Conservation (phyloP, 257 asterid species). For the Lavandula angustifolia region DNA sequence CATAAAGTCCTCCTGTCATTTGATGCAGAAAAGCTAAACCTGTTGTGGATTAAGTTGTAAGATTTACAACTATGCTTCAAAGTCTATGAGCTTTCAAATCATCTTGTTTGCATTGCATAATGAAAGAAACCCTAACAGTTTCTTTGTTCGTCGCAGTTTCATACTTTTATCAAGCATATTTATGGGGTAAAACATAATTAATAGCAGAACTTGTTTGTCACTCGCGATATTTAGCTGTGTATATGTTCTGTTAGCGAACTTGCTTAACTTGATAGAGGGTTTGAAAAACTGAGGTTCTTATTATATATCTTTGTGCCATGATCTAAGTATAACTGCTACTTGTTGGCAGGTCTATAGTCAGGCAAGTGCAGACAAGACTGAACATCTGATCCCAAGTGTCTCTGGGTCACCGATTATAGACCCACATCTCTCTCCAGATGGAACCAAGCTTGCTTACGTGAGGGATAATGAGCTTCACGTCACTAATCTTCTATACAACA, state of each 20-base stretch:
- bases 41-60: slow-evolving; percentile 4
- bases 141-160: slow-evolving; percentile 2
- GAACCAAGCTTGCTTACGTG: slow-evolving; percentile 81
- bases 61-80: background rate
- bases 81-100: slow-evolving; percentile 12
- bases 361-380: slow-evolving; percentile 52
- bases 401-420: slow-evolving; percentile 76
- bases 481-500: slow-evolving; percentile 50
- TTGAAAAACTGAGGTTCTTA: slow-evolving; percentile 13
- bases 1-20: background rate
- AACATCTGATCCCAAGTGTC: slow-evolving; percentile 64
- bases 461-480: slow-evolving; percentile 72
- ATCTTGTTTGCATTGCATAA: slow-evolving; percentile 7
- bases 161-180: background rate
- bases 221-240: slow-evolving; percentile 4
- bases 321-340: slow-evolving; percentile 29
- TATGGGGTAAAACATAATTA: background rate
- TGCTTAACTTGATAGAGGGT: slow-evolving; percentile 8
- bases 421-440: slow-evolving; percentile 91
- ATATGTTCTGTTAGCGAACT: slow-evolving; percentile 10
- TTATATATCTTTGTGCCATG: slow-evolving; percentile 17
- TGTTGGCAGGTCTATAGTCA: slow-evolving; percentile 71
- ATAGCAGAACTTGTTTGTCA: slow-evolving; percentile 4
- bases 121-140: slow-evolving; percentile 19
- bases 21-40: background rate